phyloP scores from a whole-genome alignment of 1,284 basidiomycete genomes.

The Takashimella tepidaria region DNA sequence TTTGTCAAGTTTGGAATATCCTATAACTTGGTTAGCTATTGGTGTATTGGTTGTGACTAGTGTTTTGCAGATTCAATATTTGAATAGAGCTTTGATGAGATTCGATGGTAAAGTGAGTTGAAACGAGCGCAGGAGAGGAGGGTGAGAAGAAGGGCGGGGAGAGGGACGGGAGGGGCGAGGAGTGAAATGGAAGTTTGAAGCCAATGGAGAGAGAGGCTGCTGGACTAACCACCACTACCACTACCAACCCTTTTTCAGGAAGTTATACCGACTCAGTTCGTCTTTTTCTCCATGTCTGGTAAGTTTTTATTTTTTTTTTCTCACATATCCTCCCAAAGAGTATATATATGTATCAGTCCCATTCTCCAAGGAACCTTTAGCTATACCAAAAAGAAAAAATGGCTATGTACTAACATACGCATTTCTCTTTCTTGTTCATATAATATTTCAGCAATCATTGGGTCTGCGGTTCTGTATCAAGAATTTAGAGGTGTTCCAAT shows the following conservation, averaged over 20 bases:
- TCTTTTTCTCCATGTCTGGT: conserved; percentile 56
- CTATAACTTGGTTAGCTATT: conserved; percentile 73
- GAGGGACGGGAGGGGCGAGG: not conserved
- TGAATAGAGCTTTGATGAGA: conserved; percentile 82
- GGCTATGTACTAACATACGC: no score
- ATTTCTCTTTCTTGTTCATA: no score
- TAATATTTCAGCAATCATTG: conserved; percentile 73
- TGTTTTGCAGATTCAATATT: conserved; percentile 80
- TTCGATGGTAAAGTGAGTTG: conserved; percentile 78
- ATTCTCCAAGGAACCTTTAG: no score
- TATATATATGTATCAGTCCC: no score
- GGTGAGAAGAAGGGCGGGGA: no score
- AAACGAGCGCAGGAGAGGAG: no score
- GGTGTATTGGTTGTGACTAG: conserved; percentile 71
- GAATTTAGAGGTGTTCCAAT: conserved; percentile 79
- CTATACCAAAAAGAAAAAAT: no score
- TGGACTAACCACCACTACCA: no score
- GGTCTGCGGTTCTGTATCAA: conserved; percentile 86
- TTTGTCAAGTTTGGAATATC: conserved; percentile 64
- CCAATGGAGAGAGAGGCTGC: not conserved
- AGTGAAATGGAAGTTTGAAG: not conserved
- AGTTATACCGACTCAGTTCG: conserved; percentile 92
- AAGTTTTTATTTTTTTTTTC: conserved; percentile 5
- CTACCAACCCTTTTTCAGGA: conserved; percentile 53
- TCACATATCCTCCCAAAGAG: no score